Percentiles rank a stretch among this genome's conserved stretches.
phyloP scores from a whole-genome alignment of 768 basidiomycete genomes.

The Termitomyces sp. region DNA sequence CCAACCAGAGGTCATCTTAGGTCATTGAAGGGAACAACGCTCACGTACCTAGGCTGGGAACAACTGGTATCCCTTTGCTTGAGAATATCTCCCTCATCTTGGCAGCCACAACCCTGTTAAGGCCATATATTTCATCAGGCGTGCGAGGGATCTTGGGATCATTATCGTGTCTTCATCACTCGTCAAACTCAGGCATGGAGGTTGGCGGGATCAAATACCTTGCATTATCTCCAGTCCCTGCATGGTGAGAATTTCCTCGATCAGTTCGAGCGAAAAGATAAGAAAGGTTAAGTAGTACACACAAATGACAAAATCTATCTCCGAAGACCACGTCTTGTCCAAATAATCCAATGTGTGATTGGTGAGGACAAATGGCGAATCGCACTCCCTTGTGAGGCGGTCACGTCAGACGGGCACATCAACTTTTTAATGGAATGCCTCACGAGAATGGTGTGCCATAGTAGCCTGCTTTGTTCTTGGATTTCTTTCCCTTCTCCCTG shows the following conservation, averaged over 20 bases:
- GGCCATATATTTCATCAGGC: conserved; percentile 68
- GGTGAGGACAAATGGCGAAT: conserved; percentile 74
- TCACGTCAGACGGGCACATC: neutral
- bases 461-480: conserved; percentile 46
- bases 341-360: conserved; percentile 81
- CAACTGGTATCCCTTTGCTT: conserved; percentile 65
- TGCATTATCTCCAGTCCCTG: conserved; percentile 78
- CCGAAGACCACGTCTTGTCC: conserved; percentile 71
- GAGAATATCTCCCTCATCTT: conserved; percentile 75
- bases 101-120: conserved; percentile 61
- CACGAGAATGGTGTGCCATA: conserved; percentile 71
- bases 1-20: conserved; percentile 1
- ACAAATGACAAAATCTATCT: conserved; percentile 92
- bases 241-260: neutral
- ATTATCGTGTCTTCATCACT: conserved; percentile 65
- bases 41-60: conserved; percentile 69
- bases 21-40: neutral
- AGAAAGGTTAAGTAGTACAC: conserved; percentile 19
- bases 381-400: conserved; percentile 54
- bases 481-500: conserved; percentile 52
- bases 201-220: conserved; percentile 32
- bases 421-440: conserved; percentile 19
- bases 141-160: conserved; percentile 80
- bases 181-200: neutral
- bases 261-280: conserved; percentile 1